Percentiles rank a stretch among this genome's conserved stretches.
phyloP scores from a whole-genome alignment of 2,329 filamentous ascomycete genomes.

The Fusarium acutatum region DNA sequence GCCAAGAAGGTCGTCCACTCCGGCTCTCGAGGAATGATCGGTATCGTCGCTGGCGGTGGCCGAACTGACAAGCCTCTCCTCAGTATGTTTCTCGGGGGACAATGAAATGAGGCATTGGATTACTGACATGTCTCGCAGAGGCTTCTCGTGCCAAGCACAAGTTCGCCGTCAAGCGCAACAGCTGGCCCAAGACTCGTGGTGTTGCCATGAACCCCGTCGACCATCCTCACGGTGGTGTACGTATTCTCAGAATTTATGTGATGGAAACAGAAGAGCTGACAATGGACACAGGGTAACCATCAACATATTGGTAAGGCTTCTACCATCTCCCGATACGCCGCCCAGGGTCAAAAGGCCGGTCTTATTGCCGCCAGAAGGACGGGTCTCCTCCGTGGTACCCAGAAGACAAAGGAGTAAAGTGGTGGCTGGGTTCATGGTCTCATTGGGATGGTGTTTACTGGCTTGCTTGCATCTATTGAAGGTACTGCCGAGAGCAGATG shows the following conservation, averaged over 20 bases:
- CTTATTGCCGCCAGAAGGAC: constrained; percentile 99
- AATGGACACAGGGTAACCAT: constrained; percentile 84
- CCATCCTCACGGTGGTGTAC: constrained; percentile 93
- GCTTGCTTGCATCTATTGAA: constrained; percentile 68
- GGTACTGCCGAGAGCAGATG: constrained; percentile 58
- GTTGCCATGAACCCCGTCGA: constrained; percentile 99
- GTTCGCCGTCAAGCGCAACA: constrained; percentile 99
- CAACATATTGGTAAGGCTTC: constrained; percentile 99
- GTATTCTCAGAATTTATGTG: constrained; percentile 45
- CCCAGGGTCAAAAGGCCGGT: constrained; percentile 99
- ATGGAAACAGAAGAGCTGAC: constrained; percentile 49
- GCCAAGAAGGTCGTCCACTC: constrained; percentile 99
- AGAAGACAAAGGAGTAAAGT: constrained; percentile 97
- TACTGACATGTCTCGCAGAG: constrained; percentile 70
- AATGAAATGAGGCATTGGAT: background rate
- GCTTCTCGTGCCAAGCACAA: constrained; percentile 99
- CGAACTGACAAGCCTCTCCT: constrained; percentile 99
- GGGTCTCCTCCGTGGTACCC: constrained; percentile 99
- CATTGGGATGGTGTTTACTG: constrained; percentile 72
- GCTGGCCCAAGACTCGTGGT: constrained; percentile 99
- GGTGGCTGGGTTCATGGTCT: constrained; percentile 60
- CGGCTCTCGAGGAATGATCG: constrained; percentile 95
- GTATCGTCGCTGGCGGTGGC: constrained; percentile 98
- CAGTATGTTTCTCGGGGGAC: constrained; percentile 67
- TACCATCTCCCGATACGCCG: constrained; percentile 97